A percentile compares a stretch with the other conserved stretches of the same genome.
Conservation (phyloP, 495 filamentous ascomycete species). For the Annulohypoxylon bovei region DNA sequence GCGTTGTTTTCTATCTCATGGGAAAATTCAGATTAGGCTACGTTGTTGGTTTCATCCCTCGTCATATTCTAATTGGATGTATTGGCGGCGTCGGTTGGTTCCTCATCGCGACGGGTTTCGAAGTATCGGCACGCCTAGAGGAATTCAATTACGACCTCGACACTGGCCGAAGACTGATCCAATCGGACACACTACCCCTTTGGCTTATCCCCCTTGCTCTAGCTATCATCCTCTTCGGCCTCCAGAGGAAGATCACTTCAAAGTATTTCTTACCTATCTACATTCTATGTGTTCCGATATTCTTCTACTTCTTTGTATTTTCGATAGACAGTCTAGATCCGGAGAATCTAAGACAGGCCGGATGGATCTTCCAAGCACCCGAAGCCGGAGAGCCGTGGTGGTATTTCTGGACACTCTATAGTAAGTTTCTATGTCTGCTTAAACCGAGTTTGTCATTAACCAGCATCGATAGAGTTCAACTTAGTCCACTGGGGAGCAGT, state of each 20-base stretch:
- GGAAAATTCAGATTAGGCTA: constrained; percentile 86
- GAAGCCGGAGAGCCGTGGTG: constrained; percentile 90
- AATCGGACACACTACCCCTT: constrained; percentile 75
- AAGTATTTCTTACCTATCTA: constrained; percentile 87
- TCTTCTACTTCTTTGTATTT: constrained; percentile 85
- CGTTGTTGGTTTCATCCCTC: constrained; percentile 94
- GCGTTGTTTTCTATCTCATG: constrained; percentile 89
- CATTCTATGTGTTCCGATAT: constrained; percentile 78
- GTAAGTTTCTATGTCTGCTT: constrained; percentile 57
- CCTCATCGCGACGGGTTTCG: constrained; percentile 86
- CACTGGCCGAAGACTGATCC: constrained; percentile 78
- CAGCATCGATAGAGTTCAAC: constrained; percentile 67
- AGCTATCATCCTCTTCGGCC: constrained; percentile 76
- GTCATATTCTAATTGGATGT: constrained; percentile 95
- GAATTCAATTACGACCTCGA: constrained; percentile 79
- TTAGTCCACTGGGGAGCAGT: constrained; percentile 84
- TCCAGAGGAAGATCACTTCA: constrained; percentile 77
- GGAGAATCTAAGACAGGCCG: constrained; percentile 68
- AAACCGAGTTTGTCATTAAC: constrained; percentile 24
- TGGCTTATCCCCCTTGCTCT: constrained; percentile 85
- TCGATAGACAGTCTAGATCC: constrained; percentile 71
- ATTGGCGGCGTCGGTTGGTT: constrained; percentile 99
- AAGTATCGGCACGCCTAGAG: constrained; percentile 91
- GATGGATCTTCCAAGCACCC: constrained; percentile 92
- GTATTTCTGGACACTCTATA: constrained; percentile 94